Evolutionary conservation across 306 rosid genomes (phyloP).

Genomic region (Rubus parviflorus): DNA sequence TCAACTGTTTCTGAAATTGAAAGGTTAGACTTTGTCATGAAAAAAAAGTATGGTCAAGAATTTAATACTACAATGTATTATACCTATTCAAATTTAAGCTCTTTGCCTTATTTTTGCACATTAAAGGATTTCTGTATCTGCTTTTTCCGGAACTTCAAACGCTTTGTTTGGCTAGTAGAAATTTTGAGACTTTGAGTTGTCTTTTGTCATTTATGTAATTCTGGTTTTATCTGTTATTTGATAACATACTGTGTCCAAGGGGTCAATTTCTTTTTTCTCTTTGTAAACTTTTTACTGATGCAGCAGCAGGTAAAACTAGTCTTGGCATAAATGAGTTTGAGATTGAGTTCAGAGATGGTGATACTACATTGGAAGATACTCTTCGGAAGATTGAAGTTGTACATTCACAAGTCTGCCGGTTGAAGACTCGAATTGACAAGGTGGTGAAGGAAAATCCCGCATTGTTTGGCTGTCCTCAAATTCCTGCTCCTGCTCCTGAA

Average conservation of each 20-base stretch:
- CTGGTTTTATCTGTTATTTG: not conserved
- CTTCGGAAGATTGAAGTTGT: slow-evolving; percentile 50
- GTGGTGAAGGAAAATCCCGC: slow-evolving; percentile 47
- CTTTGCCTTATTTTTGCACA: not conserved
- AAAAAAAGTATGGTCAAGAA: not conserved
- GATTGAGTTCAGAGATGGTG: slow-evolving; percentile 37
- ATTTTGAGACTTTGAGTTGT: not conserved
- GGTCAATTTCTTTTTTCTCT: not conserved
- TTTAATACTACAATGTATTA: not conserved
- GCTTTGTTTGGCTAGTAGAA: not conserved
- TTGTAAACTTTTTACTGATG: not conserved
- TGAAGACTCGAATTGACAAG: slow-evolving; percentile 53
- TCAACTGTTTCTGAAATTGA: not conserved
- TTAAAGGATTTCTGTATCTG: not conserved
- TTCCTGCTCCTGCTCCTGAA: slow-evolving; percentile 27
- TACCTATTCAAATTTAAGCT: not conserved
- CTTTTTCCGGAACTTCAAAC: not conserved
- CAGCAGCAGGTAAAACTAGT: slow-evolving; percentile 35
- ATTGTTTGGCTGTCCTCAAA: slow-evolving; percentile 25
- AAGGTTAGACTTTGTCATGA: not conserved
- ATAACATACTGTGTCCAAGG: not conserved
- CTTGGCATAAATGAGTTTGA: slow-evolving; percentile 28
- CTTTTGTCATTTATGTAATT: not conserved
- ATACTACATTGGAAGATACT: slow-evolving; percentile 41
- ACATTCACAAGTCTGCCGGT: slow-evolving; percentile 40